A percentile compares a stretch with the other conserved stretches of the same genome.
These are phyloP conservation scores for Talaromyces sp. DNA, from an alignment of 2,329 filamentous ascomycete species.

Conservation along the genomic window DNA sequence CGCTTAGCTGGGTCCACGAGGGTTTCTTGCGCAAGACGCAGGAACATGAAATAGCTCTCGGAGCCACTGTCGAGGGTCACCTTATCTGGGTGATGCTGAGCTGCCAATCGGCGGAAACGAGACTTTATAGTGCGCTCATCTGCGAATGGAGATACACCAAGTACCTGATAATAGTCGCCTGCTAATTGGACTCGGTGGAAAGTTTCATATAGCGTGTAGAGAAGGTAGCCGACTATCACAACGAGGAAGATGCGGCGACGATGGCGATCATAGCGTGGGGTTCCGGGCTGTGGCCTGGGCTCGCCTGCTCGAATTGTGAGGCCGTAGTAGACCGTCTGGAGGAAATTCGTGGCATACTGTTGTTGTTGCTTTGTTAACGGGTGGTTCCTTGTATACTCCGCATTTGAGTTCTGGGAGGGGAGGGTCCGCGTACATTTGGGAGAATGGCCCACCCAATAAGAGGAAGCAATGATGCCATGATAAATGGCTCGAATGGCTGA, in stretches of 20 bases:
- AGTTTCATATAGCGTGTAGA: conserved; percentile 91
- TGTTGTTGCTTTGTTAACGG: neutral
- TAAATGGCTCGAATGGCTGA: neutral
- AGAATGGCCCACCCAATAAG: conserved; percentile 65
- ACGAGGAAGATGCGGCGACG: conserved; percentile 80
- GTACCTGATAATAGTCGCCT: conserved; percentile 77
- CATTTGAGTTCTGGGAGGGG: conserved; percentile 1
- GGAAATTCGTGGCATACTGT: conserved; percentile 75
- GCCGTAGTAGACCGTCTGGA: conserved; percentile 82
- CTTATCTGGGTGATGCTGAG: conserved; percentile 83
- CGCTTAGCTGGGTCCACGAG: conserved; percentile 74
- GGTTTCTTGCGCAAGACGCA: conserved; percentile 82
- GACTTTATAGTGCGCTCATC: conserved; percentile 79
- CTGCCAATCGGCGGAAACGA: conserved; percentile 75
- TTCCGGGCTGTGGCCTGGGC: conserved; percentile 71
- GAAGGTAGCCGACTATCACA: conserved; percentile 80
- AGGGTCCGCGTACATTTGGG: conserved; percentile 54
- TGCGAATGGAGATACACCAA: conserved; percentile 70
- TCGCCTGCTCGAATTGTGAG: conserved; percentile 88
- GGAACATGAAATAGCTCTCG: conserved; percentile 71
- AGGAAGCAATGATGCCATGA: conserved; percentile 54
- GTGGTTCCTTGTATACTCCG: conserved; percentile 3
- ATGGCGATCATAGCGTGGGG: conserved; percentile 69
- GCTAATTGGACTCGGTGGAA: conserved; percentile 74
- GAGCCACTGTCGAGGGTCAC: conserved; percentile 45